Conservation (phyloP, 2,329 filamentous ascomycete genomes). For the Colletotrichum caudatum region DNA sequence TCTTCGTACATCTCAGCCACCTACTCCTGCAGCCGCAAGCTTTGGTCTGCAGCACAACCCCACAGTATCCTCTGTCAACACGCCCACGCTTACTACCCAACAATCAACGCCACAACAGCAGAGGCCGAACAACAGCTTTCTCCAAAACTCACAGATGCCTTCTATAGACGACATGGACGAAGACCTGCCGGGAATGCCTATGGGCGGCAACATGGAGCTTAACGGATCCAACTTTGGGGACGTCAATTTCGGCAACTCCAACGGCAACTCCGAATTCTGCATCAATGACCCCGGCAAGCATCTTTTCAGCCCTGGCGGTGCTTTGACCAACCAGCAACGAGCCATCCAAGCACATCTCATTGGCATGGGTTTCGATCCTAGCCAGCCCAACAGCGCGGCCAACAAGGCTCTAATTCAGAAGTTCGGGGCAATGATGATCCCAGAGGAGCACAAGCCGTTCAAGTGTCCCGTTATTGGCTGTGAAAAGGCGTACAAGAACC, state of each 20-base stretch:
- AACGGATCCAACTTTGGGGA: slow-evolving; percentile 64
- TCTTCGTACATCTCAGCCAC: slow-evolving; percentile 85
- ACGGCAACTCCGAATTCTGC: slow-evolving; percentile 63
- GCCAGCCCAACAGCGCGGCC: slow-evolving; percentile 82
- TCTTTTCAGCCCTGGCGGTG: slow-evolving; percentile 86
- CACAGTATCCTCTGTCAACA: slow-evolving; percentile 97
- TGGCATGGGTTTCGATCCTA: slow-evolving; percentile 80
- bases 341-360: slow-evolving; percentile 76
- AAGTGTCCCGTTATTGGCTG: slow-evolving; percentile 98
- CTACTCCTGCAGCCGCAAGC: slow-evolving; percentile 81
- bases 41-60: slow-evolving; percentile 92
- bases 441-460: slow-evolving; percentile 97
- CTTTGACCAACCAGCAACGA: slow-evolving; percentile 71
- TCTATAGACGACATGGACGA: slow-evolving; percentile 79
- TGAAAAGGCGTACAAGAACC: slow-evolving; percentile 99
- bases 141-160: slow-evolving; percentile 70
- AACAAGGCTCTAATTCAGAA: slow-evolving; percentile 69
- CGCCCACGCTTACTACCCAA: slow-evolving; percentile 87
- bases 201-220: slow-evolving; percentile 72
- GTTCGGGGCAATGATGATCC: slow-evolving; percentile 72
- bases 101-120: slow-evolving; percentile 70
- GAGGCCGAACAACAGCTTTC: slow-evolving; percentile 46
- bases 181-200: slow-evolving; percentile 73
- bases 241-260: slow-evolving; percentile 63
- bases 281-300: slow-evolving; percentile 97